Base-by-base conservation (phyloP, 176 grass and related monocot genomes). In the Eleusine indica region DNA sequence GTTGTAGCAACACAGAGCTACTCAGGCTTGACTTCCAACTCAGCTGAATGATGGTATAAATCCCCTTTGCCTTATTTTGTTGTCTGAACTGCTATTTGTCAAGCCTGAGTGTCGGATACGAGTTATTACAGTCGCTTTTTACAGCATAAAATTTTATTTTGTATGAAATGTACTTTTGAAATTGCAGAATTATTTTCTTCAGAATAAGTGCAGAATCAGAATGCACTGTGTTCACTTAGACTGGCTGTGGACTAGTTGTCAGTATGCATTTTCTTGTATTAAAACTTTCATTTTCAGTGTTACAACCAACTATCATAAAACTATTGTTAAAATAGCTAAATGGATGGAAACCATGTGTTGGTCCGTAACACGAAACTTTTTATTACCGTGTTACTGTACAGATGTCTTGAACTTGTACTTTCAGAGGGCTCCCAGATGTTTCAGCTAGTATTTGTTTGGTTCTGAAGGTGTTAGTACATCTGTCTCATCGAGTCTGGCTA, bases 51-150 rank as follows among this genome's bases (percentile, higher is more conserved):
- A 2, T 35, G 70, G 70, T 70, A 76, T 44, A 66, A 66, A 63
- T 72, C 6, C 48, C 77, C 47, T 82, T 72, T 75, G 61, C 38
- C 42, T 21, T 22, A 11, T 74, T 66, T 80, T 61, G 56, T 86
- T 58, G 78, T 18, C 11, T 52, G 70, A 15, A 28, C 37, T 62
- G 41, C 42, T 7, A 69, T 75, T 51, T 18, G 39, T 69, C 39
- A 68, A 43, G 47, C 17, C 51, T 4, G 14, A 74, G 30, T 30
- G 32, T 35, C 32, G 32, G 32, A 35, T 35, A 35, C 32, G 32
- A 35, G 32, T 35, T 35, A 35, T 2, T 35, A 35, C 32, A 35
- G 32, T 35, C 32, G 32, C 32, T 35, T 35, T 35, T 35, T 35
- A 2, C 32, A 2, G 2, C 32, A 35, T 35, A 35, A 35, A 35